Percentiles rank a stretch among this genome's conserved stretches.
Evolutionary conservation across 768 basidiomycete genomes (phyloP).

Genomic region (Leucogyrophana mollusca): DNA sequence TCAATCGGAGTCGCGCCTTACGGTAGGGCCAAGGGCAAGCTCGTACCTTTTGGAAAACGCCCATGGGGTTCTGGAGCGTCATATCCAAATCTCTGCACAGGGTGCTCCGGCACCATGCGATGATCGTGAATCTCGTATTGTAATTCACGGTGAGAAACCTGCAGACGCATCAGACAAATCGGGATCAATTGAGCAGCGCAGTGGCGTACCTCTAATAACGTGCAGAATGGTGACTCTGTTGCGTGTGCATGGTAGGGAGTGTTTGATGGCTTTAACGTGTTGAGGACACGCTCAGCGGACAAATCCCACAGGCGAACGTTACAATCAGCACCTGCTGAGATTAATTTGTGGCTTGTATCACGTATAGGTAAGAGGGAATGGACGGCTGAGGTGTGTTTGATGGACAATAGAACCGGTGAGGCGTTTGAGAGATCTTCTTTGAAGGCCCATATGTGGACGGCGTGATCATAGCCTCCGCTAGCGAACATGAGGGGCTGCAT

Average conservation of each 20-base stretch:
- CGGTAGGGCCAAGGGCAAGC: not conserved
- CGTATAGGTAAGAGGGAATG: slow-evolving; percentile 42
- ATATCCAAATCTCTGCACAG: slow-evolving; percentile 47
- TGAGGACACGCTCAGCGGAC: slow-evolving; percentile 41
- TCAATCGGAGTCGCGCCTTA: slow-evolving; percentile 17
- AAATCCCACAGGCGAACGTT: slow-evolving; percentile 45
- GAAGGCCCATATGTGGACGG: slow-evolving; percentile 47
- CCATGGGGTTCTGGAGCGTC: slow-evolving; percentile 35
- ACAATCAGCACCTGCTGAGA: slow-evolving; percentile 50
- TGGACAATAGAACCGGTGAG: slow-evolving; percentile 28
- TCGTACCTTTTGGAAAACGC: slow-evolving; percentile 44
- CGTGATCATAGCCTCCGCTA: slow-evolving; percentile 49
- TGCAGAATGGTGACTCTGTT: slow-evolving; percentile 37
- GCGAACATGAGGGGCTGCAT: slow-evolving; percentile 42
- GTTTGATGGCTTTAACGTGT: slow-evolving; percentile 41
- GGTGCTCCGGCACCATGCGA: slow-evolving; percentile 32
- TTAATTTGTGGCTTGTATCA: slow-evolving; percentile 46
- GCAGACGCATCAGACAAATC: not conserved
- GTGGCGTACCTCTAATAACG: slow-evolving; percentile 40
- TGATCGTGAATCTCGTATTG: slow-evolving; percentile 54
- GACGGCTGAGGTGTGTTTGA: slow-evolving; percentile 42
- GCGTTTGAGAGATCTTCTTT: slow-evolving; percentile 31
- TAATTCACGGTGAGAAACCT: slow-evolving; percentile 50
- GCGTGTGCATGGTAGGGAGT: slow-evolving; percentile 42
- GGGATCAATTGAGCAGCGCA: not conserved